Evolutionary conservation across 164 flowering plant species (phyloP).

Genomic region (Akebia trifoliata): DNA sequence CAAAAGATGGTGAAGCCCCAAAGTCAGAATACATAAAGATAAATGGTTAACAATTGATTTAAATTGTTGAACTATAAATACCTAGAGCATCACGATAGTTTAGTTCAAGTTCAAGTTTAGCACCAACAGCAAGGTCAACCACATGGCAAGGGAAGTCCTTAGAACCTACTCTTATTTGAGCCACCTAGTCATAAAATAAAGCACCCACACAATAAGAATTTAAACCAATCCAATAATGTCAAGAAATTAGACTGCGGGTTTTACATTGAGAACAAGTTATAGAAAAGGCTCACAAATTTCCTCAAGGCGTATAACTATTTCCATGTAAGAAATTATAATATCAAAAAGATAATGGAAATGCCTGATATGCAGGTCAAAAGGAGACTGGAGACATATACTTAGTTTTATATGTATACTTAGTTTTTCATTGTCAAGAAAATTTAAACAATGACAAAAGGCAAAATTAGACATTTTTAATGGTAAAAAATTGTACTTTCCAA

Average conservation of each 20-base stretch:
- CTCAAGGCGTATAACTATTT: too few relatives aligned
- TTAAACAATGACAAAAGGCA: too few relatives aligned
- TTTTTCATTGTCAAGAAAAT: too few relatives aligned
- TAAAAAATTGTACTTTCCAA: too few relatives aligned
- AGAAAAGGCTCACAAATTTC: too few relatives aligned
- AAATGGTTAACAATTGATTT: not conserved
- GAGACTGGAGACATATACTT: too few relatives aligned
- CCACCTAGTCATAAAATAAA: conserved; percentile 44
- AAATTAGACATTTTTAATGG: too few relatives aligned
- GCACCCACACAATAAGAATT: conserved; percentile 5
- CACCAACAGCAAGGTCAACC: conserved; percentile 62
- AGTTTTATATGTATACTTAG: too few relatives aligned
- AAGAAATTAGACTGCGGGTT: conserved; percentile 9
- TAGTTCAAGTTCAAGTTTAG: conserved; percentile 49
- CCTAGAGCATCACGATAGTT: conserved; percentile 64
- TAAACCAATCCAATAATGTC: not conserved
- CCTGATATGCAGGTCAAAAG: too few relatives aligned
- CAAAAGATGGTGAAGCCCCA: conserved; percentile 10
- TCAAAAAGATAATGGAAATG: too few relatives aligned
- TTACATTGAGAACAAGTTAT: too few relatives aligned
- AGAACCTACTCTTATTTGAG: conserved; percentile 55
- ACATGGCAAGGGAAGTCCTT: conserved; percentile 30
- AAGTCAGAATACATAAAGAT: conserved; percentile 1
- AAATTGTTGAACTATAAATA: conserved; percentile 18
- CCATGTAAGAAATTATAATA: too few relatives aligned